Evolutionary conservation across 192 early-diverging fungal species (phyloP), one percentile per base, ranked within the genome.

Genomic region (Mycoemilia scoparia): DNA sequence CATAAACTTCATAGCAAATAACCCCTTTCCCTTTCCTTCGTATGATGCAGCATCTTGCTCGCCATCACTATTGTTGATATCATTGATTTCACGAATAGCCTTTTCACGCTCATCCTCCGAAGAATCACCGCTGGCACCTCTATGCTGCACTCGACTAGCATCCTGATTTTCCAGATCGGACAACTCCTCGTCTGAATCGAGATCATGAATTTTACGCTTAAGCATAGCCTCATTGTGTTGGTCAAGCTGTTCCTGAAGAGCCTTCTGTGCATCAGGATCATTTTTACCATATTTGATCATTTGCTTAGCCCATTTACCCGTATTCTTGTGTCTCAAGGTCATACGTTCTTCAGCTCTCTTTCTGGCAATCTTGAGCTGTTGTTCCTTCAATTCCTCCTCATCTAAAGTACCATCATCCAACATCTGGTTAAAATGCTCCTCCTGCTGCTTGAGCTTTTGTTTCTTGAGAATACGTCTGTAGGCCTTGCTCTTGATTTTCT

Each of bases 1-100:
- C 95, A 98, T 98, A 47, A 98, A 98, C 64, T 96, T 96, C 91
- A 98, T 96, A 4, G 66, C 75, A 45, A 89, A 82, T 13, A 98
- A 37, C 21, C 86, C 87, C 57, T 83, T 92, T 21, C 59, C 57
- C 25, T 63, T 66, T 2, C 50, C 51, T 26, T 58, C 67, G 11
- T 54, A 57, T 0, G 54, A 54, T 23, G 61, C 43, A 25, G 43
- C 50, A 8, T 59, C 47, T 18, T 48, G 39, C 27, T 41, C 39
- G 13, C 13, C 38, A 9, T 10, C 33, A 19, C 41, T 37, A 19
- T 48, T 53, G 2, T 49, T 41, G 8, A 31, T 36, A 12, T 10
- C 21, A 24, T 39, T 43, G 30, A 45, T 28, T 0, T 17, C 44
- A 1, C 16, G 38, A 32, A 57, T 49, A 17, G 59, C 42, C 15